Base-by-base conservation (phyloP, 352 stramenopile species). In the Phytophthora pisi region DNA sequence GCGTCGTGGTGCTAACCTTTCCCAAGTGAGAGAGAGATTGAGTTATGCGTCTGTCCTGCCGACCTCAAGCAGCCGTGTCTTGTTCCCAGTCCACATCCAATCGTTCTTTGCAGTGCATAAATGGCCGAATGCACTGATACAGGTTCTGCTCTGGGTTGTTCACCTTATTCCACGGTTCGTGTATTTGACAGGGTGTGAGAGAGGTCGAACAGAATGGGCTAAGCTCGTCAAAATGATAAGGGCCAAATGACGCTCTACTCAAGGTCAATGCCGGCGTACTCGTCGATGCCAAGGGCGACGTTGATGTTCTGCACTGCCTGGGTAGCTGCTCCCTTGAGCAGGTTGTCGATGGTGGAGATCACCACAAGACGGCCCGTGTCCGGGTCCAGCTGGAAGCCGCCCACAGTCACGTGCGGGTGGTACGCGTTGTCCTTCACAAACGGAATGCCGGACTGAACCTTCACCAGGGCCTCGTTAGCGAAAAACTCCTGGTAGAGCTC, bases 301-400 rank as follows among this genome's bases (percentile, higher is more conserved):
- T 98, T 98, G 73, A 98, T 97, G 79, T 98, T 98, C 72, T 98
- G 94, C 63, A 98, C 75, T 31, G 91, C 91, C 77, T 98, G 94
- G 3, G 90, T 97, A 45, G 92, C 93, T 3, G 94, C 94, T 11
- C 94, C 94, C 85, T 98, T 98, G 55, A 98, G 82, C 51, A 98
- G 78, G 74, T 98, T 98, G 76, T 98, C 94, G 64, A 98, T 97
- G 23, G 91, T 95, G 15, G 81, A 77, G 47, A 98, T 77, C 18
- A 97, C 77, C 47, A 97, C 93, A 24, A 97, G 70, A 28, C 93
- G 83, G 16, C 91, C 90, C 20, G 91, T 93, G 51, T 91, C 69
- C 10, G 81, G 73, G 70, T 98, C 92, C 56, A 96, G 75, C 55
- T 97, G 86, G 72, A 98, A 97, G 62, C 89, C 90, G 23, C 89